Evolutionary conservation across 1,139 yeast species (phyloP).

Genomic region (Taphrina confusa): DNA sequence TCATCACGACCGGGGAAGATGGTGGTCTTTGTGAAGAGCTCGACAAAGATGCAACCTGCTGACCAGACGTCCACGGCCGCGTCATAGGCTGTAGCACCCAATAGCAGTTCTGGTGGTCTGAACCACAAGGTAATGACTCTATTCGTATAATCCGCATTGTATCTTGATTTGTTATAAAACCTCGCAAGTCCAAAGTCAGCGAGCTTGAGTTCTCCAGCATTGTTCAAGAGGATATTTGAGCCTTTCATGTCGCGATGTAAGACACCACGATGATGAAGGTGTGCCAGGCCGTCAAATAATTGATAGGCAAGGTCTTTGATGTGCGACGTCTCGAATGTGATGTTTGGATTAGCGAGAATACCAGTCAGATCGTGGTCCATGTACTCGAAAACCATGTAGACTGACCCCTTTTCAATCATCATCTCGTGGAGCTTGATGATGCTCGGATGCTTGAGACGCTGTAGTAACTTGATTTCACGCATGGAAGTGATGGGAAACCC

Average conservation of each 20-base stretch:
- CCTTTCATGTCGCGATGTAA: slow-evolving; percentile 91
- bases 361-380: slow-evolving; percentile 94
- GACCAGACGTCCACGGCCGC: slow-evolving; percentile 97
- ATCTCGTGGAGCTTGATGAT: slow-evolving; percentile 75
- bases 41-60: slow-evolving; percentile 85
- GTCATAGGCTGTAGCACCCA: slow-evolving; percentile 89
- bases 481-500: slow-evolving; percentile 96
- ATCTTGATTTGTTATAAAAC: slow-evolving; percentile 46
- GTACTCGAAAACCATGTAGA: slow-evolving; percentile 90
- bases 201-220: slow-evolving; percentile 70
- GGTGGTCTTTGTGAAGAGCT: slow-evolving; percentile 72
- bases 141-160: slow-evolving; percentile 76
- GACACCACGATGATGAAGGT: slow-evolving; percentile 74
- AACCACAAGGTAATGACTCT: slow-evolving; percentile 96
- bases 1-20: slow-evolving; percentile 88
- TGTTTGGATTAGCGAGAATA: slow-evolving; percentile 71
- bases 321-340: slow-evolving; percentile 63
- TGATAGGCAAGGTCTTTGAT: slow-evolving; percentile 77
- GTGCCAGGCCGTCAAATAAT: slow-evolving; percentile 74
- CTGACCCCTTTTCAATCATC: slow-evolving; percentile 74
- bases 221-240: slow-evolving; percentile 77
- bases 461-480: slow-evolving; percentile 83
- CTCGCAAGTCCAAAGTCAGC: slow-evolving; percentile 96
- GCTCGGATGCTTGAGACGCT: slow-evolving; percentile 80
- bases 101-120: slow-evolving; percentile 87